Conservation (phyloP, 1,284 basidiomycete species). For the Anthracocystis panici-leucophaei region DNA sequence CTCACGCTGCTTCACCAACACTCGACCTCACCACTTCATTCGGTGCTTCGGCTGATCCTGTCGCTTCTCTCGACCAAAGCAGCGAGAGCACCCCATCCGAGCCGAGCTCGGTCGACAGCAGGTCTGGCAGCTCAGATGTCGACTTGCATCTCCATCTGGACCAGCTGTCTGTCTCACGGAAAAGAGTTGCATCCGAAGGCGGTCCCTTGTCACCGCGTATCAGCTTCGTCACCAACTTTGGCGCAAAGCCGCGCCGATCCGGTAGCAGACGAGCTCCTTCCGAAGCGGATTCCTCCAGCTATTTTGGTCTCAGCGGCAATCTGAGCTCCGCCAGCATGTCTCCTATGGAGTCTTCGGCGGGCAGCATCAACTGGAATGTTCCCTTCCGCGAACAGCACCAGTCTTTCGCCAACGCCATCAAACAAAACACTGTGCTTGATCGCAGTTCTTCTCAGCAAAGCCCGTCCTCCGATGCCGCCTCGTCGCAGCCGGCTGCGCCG, state of each 20-base stretch:
- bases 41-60: slow-evolving; percentile 6
- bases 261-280: slow-evolving; percentile 27
- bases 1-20: not conserved
- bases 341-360: slow-evolving; percentile 18
- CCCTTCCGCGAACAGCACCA: slow-evolving; percentile 35
- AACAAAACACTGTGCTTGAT: slow-evolving; percentile 15
- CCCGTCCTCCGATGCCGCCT: slow-evolving; percentile 13
- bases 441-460: slow-evolving; percentile 26
- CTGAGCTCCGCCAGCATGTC: slow-evolving; percentile 36
- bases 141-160: slow-evolving; percentile 22
- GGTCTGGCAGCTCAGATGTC: slow-evolving; percentile 22
- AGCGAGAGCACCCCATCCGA: slow-evolving; percentile 33
- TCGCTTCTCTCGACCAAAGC: slow-evolving; percentile 19
- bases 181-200: slow-evolving; percentile 12
- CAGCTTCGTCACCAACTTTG: slow-evolving; percentile 42
- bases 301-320: slow-evolving; percentile 29
- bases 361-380: slow-evolving; percentile 24
- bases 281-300: slow-evolving; percentile 20
- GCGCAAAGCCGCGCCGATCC: slow-evolving; percentile 27
- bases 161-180: slow-evolving; percentile 19
- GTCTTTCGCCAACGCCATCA: slow-evolving; percentile 29
- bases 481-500: slow-evolving; percentile 9
- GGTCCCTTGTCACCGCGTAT: slow-evolving; percentile 16
- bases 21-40: slow-evolving; percentile 19
- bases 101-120: slow-evolving; percentile 29